Base-by-base conservation (phyloP, 371 early-diverging fungal species). In the Entomophthora muscae region DNA sequence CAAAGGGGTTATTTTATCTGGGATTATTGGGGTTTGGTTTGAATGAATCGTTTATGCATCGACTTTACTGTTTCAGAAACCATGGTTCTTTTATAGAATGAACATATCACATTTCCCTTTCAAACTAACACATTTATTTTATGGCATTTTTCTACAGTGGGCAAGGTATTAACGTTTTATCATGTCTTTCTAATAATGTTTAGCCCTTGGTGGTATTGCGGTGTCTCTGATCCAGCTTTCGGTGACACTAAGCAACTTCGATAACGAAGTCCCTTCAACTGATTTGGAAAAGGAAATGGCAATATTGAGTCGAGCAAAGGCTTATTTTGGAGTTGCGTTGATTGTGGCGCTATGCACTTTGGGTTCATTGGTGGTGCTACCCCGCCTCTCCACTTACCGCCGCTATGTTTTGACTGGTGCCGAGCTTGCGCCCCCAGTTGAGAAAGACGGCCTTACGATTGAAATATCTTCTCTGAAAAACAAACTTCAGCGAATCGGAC, bases 151-250 rank as follows among this genome's bases (percentile, higher is more conserved):
- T 42, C 51, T 31, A 31, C 66, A 78, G 79, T 66, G 79, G 79
- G 13, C 77, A 78, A 78, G 78, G 78, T 74, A 68, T 26, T 30
- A 26, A 63, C 32, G 22, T 24, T 53, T 2, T 22, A 30, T 30
- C 3, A 53, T 52, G 23, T 27, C 31, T 28, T 32, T 57, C 23
- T 60, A 29, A 52, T 23, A 24, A 42, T n/a, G 33, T 66, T 22
- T 42, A 67, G 67, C 63, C 29, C 29, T 83, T 33, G 82, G 80
- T 26, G 84, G 84, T 33, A 75, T 78, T 1, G 77, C 80, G 56
- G 81, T 81, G 12, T 77, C 82, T 23, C 75, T 82, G 52, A 29
- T 76, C 0, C 80, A 79, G 55, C 73, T 77, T 3, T 59, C 78
- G 33, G 74, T 73, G 32, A 68, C 69, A 42, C 66, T 70, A 10